A percentile compares a stretch with the other conserved stretches of the same genome.
Evolutionary conservation across 345 rosid genomes (phyloP).

Genomic region (Euclidium syriacum): DNA sequence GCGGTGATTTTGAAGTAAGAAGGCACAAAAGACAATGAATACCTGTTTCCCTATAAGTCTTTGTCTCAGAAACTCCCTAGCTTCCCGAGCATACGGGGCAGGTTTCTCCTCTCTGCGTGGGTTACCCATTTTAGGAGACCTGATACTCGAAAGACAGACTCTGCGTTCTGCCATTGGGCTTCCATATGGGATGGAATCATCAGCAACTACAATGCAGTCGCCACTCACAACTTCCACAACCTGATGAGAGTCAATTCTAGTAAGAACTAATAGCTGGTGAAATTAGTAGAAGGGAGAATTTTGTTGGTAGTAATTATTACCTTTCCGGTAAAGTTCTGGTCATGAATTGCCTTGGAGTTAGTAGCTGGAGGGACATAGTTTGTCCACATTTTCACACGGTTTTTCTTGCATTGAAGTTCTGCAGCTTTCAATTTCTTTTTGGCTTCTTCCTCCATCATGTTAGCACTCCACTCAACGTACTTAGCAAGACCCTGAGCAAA

Average conservation of each 20-base stretch:
- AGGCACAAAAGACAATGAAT: slow-evolving; percentile 11
- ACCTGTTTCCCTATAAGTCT: slow-evolving; percentile 80
- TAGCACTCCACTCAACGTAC: slow-evolving; percentile 98
- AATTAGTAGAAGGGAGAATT: not conserved
- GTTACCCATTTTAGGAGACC: slow-evolving; percentile 86
- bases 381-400: slow-evolving; percentile 72
- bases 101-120: slow-evolving; percentile 88
- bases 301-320: slow-evolving; percentile 29
- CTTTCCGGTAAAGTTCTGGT: slow-evolving; percentile 90
- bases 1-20: not conserved
- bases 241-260: slow-evolving; percentile 34
- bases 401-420: slow-evolving; percentile 90
- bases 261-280: not conserved
- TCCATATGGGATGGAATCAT: slow-evolving; percentile 83
- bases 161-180: slow-evolving; percentile 82
- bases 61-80: slow-evolving; percentile 77
- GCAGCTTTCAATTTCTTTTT: slow-evolving; percentile 67
- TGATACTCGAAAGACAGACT: slow-evolving; percentile 87
- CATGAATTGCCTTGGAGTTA: slow-evolving; percentile 84
- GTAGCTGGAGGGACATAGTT: slow-evolving; percentile 79
- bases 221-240: slow-evolving; percentile 98
- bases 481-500: slow-evolving; percentile 78
- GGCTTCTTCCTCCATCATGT: slow-evolving; percentile 94
- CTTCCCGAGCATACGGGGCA: slow-evolving; percentile 92
- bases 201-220: slow-evolving; percentile 85